A percentile compares a stretch with the other conserved stretches of the same genome.
Evolutionary conservation across 179 eudicot genomes (phyloP).

Genomic region (Heliamphora ciliata): DNA sequence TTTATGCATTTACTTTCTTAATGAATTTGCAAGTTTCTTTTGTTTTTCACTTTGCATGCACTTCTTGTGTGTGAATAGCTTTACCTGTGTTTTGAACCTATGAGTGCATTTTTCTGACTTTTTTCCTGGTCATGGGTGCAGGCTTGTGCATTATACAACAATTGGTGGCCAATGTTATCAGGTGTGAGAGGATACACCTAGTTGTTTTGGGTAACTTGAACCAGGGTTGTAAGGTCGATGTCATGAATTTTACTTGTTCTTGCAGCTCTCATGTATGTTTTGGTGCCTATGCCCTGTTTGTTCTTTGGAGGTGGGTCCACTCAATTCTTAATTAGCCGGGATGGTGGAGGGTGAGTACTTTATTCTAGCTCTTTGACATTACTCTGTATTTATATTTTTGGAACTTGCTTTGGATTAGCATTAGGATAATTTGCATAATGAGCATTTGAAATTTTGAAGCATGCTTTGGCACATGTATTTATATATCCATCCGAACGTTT

Average conservation of each 20-base stretch:
- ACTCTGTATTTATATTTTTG: too few relatives aligned
- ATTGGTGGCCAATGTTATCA: slow-evolving; percentile 99
- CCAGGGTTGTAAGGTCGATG: background rate
- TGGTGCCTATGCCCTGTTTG: slow-evolving; percentile 97
- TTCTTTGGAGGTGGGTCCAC: slow-evolving; percentile 99
- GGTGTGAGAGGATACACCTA: slow-evolving; percentile 32
- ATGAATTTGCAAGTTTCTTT: background rate
- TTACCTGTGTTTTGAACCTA: background rate
- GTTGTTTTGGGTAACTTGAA: background rate
- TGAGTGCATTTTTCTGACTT: slow-evolving; percentile 1
- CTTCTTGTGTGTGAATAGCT: slow-evolving; percentile 7
- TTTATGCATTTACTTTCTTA: background rate
- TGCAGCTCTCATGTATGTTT: slow-evolving; percentile 94
- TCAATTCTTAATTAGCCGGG: slow-evolving; percentile 80
- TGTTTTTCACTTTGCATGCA: background rate
- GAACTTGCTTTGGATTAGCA: background rate
- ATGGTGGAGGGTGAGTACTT: slow-evolving; percentile 93
- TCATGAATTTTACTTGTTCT: slow-evolving; percentile 18
- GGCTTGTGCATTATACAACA: slow-evolving; percentile 91
- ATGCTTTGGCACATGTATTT: background rate
- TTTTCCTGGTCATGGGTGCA: slow-evolving; percentile 26
- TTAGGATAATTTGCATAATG: background rate
- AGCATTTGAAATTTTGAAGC: background rate
- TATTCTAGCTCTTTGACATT: slow-evolving; percentile 6
- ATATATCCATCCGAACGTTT: background rate